A percentile compares a stretch with the other conserved stretches of the same genome.
phyloP scores from a whole-genome alignment of 2,329 filamentous ascomycete species.

The Hymenoscyphus infarciens region DNA sequence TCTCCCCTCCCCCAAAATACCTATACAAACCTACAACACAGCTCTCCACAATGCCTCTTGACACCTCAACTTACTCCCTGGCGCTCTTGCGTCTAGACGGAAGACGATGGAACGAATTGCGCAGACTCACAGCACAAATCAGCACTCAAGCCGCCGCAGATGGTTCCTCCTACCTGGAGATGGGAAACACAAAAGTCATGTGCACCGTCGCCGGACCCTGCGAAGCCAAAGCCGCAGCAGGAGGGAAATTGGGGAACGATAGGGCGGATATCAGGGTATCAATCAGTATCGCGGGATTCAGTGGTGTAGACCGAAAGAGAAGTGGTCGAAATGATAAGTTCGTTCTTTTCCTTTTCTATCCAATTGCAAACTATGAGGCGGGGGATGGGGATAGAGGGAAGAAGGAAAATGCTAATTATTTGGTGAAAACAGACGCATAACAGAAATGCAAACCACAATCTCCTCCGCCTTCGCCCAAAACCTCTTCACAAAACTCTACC shows the following conservation, averaged over 20 bases:
- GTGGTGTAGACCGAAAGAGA: slow-evolving; percentile 79
- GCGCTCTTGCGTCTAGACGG: slow-evolving; percentile 80
- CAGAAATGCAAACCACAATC: slow-evolving; percentile 78
- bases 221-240: slow-evolving; percentile 57
- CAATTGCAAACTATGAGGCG: not conserved
- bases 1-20: not conserved
- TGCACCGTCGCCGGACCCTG: slow-evolving; percentile 85
- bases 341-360: slow-evolving; percentile 46
- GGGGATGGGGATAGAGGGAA: not conserved
- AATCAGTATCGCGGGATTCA: slow-evolving; percentile 83
- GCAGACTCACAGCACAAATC: slow-evolving; percentile 82
- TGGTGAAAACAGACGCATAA: slow-evolving; percentile 57
- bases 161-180: slow-evolving; percentile 89
- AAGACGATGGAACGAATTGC: slow-evolving; percentile 94
- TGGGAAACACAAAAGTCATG: slow-evolving; percentile 96
- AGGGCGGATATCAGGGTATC: slow-evolving; percentile 73
- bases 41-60: slow-evolving; percentile 72
- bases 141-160: slow-evolving; percentile 90
- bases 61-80: slow-evolving; percentile 86
- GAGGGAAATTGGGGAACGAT: slow-evolving; percentile 36
- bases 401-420: too few species aligned
- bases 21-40: not conserved
- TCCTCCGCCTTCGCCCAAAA: slow-evolving; percentile 71
- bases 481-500: slow-evolving; percentile 83
- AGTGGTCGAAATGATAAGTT: slow-evolving; percentile 75